phyloP scores from a whole-genome alignment of 2,329 filamentous ascomycete genomes.

The Fusarium torulosum region DNA sequence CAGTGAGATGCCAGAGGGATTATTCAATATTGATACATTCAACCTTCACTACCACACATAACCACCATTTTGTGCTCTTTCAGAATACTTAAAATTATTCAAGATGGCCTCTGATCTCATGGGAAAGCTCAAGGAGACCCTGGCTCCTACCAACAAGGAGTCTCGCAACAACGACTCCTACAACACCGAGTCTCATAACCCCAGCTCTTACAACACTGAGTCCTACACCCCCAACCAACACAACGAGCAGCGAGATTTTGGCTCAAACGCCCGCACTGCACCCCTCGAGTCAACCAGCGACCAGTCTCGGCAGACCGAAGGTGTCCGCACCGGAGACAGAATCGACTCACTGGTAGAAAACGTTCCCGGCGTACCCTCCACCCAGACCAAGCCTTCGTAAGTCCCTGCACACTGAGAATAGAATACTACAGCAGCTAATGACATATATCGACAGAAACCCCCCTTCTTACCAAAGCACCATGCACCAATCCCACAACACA shows the following conservation, averaged over 20 bases:
- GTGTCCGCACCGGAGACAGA: constrained; percentile 28
- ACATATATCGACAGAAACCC: not conserved
- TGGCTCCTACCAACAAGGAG: constrained; percentile 18
- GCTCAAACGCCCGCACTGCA: not conserved
- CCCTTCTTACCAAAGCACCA: not conserved
- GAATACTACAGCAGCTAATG: not conserved
- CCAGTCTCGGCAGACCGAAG: constrained; percentile 13
- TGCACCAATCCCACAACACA: not conserved
- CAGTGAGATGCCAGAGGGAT: not conserved
- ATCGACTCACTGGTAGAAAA: constrained; percentile 33
- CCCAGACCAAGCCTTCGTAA: constrained; percentile 15
- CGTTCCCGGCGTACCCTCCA: constrained; percentile 20
- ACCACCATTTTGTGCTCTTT: not conserved
- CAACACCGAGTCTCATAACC: not conserved
- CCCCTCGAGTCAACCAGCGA: not conserved
- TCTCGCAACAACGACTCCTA: constrained; percentile 2
- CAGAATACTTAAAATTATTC: not conserved
- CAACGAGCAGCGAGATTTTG: constrained; percentile 16
- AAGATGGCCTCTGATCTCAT: constrained; percentile 39
- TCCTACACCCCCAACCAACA: not conserved
- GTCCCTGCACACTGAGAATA: rapidly evolving
- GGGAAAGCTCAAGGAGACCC: constrained; percentile 41
- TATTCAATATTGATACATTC: not conserved
- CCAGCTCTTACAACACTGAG: not conserved
- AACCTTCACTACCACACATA: not conserved